Evolutionary conservation across 345 rosid genomes (phyloP), one percentile per base, ranked within the genome.

Genomic region (Stellera chamaejasme): DNA sequence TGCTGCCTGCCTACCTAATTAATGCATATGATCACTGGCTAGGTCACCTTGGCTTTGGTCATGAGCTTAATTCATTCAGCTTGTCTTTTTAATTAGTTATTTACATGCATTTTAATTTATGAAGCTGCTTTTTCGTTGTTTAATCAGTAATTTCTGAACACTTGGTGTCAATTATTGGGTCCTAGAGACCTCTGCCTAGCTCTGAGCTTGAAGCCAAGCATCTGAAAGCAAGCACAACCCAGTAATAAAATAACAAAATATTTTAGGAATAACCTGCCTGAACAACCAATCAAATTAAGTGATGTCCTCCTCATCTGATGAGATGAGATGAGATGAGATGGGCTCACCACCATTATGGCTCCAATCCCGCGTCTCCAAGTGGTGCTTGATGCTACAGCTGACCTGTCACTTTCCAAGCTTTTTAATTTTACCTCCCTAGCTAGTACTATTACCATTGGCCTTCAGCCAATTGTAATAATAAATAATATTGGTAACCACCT

Each of bases 151-250:
- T n/a, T n/a, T n/a, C n/a, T n/a, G n/a, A n/a, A n/a, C n/a, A n/a
- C n/a, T n/a, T n/a, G 53, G 42, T 48, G 60, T 66, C 70, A 48
- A 58, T 68, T 58, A 53, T 62, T 53, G 71, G 71, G 69, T 23
- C 63, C 39, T 32, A 32, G 39, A 32, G 39, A 8, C 3, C 39
- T 2, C 4, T 19, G 23, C 23, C 23, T 19, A 1, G 23, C 16
- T 36, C 39, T 27, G 54, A 2, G 48, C 36, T 56, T 61, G 56
- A 16, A 26, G 43, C 48, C 52, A 28, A 60, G 45, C 61, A 36
- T 48, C 13, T 43, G 11, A n/a, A 44, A 27, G 48, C 49, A 44
- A 27, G 48, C 49, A 27, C 13, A 52, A 7, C 47, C 48, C 15
- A 48, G n/a, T n/a, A n/a, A 54, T 15, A 19, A 56, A 45, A 52